phyloP scores from a whole-genome alignment of 2,329 filamentous ascomycete species.

The Nothopassalora personata region DNA sequence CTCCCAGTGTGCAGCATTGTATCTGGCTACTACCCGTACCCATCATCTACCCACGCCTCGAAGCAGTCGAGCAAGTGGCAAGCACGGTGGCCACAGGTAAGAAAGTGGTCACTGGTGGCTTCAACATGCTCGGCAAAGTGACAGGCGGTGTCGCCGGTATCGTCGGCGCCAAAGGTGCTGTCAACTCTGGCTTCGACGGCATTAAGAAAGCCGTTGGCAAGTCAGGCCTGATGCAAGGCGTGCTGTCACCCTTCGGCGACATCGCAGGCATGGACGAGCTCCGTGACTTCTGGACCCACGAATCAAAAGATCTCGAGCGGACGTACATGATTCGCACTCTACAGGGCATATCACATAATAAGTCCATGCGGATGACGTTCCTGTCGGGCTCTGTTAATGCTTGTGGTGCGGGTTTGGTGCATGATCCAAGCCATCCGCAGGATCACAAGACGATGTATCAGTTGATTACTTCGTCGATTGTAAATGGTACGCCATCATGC shows the following conservation, averaged over 20 bases:
- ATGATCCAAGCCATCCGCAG: conserved; percentile 83
- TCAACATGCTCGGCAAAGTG: conserved; percentile 92
- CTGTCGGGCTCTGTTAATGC: conserved; percentile 86
- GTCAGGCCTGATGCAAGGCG: conserved; percentile 88
- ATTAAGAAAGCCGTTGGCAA: conserved; percentile 98
- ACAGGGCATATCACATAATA: conserved; percentile 91
- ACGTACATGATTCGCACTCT: conserved; percentile 95
- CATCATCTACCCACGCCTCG: conserved; percentile 81
- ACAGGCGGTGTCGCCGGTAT: conserved; percentile 93
- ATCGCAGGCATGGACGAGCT: conserved; percentile 91
- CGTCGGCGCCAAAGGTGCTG: conserved; percentile 88
- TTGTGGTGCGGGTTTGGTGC: conserved; percentile 85
- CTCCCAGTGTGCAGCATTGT: conserved; percentile 90
- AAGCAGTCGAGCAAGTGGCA: conserved; percentile 84
- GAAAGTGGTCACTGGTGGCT: conserved; percentile 91
- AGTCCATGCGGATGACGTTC: conserved; percentile 94
- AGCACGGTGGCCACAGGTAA: conserved; percentile 91
- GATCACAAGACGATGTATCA: conserved; percentile 99
- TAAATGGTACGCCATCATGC: conserved; percentile 50
- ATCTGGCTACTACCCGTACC: conserved; percentile 94
- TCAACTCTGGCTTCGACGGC: conserved; percentile 85
- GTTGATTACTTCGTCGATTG: conserved; percentile 85
- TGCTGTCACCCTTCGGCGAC: conserved; percentile 93
- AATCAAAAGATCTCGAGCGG: conserved; percentile 91
- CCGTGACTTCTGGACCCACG: conserved; percentile 96